phyloP scores from a whole-genome alignment of 305 asterid species.

The Rubia balearica region DNA sequence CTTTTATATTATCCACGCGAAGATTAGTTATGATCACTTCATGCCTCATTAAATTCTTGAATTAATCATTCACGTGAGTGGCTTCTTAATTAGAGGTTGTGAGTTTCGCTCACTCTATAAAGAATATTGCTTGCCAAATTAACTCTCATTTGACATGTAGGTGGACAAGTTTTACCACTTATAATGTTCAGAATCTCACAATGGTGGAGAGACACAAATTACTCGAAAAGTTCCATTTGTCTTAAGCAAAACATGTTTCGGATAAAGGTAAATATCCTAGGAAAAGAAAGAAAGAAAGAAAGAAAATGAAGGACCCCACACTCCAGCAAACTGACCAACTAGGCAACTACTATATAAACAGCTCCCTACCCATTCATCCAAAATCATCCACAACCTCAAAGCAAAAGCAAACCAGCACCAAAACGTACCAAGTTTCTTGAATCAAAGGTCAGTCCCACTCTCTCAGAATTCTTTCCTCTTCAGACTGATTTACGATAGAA shows the following conservation, averaged over 20 bases:
- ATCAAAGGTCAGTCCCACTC: neutral
- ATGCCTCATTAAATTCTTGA: neutral
- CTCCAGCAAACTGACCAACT: slow-evolving; percentile 14
- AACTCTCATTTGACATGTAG: neutral
- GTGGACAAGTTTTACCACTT: neutral
- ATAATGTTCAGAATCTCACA: neutral
- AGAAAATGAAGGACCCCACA: slow-evolving; percentile 29
- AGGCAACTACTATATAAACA: slow-evolving; percentile 29
- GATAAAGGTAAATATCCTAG: neutral
- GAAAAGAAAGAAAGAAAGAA: slow-evolving; percentile 11
- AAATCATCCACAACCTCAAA: slow-evolving; percentile 21
- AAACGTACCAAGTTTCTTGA: slow-evolving; percentile 1
- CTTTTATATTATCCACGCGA: neutral
- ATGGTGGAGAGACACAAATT: slow-evolving; percentile 1
- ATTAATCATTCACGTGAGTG: neutral
- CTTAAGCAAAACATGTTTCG: neutral
- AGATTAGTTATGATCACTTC: neutral
- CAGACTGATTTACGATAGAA: no score
- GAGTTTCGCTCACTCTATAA: neutral
- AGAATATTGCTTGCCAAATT: neutral
- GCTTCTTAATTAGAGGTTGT: neutral
- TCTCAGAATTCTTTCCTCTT: neutral
- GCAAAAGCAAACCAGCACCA: slow-evolving; percentile 12
- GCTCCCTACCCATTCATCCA: slow-evolving; percentile 25
- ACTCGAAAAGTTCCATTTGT: slow-evolving; percentile 1